These are phyloP conservation scores for Fraxinus paxiana DNA, from an alignment of 305 asterid genomes.

Conservation along the genomic window DNA sequence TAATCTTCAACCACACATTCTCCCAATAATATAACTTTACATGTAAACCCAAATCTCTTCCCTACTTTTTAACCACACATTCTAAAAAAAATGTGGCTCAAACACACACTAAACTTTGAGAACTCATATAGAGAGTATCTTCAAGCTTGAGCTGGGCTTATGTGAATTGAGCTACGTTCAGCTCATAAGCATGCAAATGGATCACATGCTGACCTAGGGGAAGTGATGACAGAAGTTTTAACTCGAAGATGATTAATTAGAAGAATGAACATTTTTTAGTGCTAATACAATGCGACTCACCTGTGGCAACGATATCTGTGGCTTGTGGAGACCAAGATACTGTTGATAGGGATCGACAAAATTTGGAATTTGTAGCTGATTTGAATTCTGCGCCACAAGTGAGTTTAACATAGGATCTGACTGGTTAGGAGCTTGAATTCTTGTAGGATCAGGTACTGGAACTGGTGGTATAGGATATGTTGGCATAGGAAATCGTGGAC, in stretches of 20 bases:
- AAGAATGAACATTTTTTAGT: neutral
- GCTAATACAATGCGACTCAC: conserved; percentile 21
- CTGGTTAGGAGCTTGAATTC: conserved; percentile 36
- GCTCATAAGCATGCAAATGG: neutral
- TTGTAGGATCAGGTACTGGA: conserved; percentile 34
- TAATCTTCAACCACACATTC: neutral
- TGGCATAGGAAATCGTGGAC: conserved; percentile 50
- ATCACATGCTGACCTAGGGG: neutral
- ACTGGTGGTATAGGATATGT: conserved; percentile 48
- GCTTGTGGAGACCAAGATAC: conserved; percentile 37
- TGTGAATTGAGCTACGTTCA: neutral
- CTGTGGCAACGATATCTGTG: conserved; percentile 35
- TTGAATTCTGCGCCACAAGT: conserved; percentile 26
- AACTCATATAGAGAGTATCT: neutral
- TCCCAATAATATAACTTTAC: neutral
- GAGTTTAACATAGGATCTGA: conserved; percentile 34
- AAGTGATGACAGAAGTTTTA: neutral
- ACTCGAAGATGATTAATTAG: neutral
- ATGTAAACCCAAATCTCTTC: neutral
- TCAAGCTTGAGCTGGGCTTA: neutral
- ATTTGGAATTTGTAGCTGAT: conserved; percentile 31
- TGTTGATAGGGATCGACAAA: conserved; percentile 46
- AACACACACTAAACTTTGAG: neutral
- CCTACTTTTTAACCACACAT: neutral
- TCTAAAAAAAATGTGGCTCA: neutral